Evolutionary conservation across 169 alveolate species (phyloP).

Genomic region (Theileria orientalis): DNA sequence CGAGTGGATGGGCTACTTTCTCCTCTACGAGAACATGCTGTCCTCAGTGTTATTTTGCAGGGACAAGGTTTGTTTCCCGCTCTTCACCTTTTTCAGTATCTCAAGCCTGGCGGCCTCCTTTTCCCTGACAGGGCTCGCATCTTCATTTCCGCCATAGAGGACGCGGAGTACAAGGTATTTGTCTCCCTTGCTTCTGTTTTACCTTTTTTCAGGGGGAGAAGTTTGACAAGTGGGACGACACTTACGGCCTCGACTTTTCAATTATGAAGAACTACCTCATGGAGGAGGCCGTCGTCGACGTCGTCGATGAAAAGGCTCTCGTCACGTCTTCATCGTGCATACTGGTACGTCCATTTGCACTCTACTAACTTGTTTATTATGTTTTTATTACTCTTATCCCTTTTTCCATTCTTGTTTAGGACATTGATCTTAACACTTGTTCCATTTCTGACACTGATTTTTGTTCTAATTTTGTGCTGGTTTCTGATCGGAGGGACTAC

Average conservation of each 20-base stretch:
- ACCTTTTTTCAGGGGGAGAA: slow-evolving; percentile 75
- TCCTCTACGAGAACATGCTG: slow-evolving; percentile 96
- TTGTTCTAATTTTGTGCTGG: slow-evolving; percentile 77
- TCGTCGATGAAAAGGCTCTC: slow-evolving; percentile 83
- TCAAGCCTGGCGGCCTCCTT: slow-evolving; percentile 90
- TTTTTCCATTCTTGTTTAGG: slow-evolving; percentile 57
- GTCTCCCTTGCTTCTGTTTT: not conserved
- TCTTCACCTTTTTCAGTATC: slow-evolving; percentile 74
- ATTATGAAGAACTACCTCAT: slow-evolving; percentile 83
- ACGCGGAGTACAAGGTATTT: slow-evolving; percentile 88
- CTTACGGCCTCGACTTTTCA: slow-evolving; percentile 93
- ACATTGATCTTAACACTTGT: slow-evolving; percentile 89
- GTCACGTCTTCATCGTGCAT: slow-evolving; percentile 82
- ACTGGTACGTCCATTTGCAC: slow-evolving; percentile 32
- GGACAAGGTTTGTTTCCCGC: slow-evolving; percentile 79
- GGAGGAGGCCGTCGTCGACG: slow-evolving; percentile 95
- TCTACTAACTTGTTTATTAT: too few relatives aligned
- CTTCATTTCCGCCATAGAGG: slow-evolving; percentile 95
- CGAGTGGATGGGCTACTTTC: slow-evolving; percentile 99
- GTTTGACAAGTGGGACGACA: slow-evolving; percentile 93
- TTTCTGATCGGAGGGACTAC: slow-evolving; percentile 78
- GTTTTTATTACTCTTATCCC: too few relatives aligned
- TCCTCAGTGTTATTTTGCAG: slow-evolving; percentile 95
- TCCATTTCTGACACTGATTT: slow-evolving; percentile 89
- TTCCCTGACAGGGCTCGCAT: slow-evolving; percentile 95